Percentiles rank a stretch among this genome's conserved stretches.
Conservation (phyloP, 805 yeast genomes). For the Ogataea ganodermae region DNA sequence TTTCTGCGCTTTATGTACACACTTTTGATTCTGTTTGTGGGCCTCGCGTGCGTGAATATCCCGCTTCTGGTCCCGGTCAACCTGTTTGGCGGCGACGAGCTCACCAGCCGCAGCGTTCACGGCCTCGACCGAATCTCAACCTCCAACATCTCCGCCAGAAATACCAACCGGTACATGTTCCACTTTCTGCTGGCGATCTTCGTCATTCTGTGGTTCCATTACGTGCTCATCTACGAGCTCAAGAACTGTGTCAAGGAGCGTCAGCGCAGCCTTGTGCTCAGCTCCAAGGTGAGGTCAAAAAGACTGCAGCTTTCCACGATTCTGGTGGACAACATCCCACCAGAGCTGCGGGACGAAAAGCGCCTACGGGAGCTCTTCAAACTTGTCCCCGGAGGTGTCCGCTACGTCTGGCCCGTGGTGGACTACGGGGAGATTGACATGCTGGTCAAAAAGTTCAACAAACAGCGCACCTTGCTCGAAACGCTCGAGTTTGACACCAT, state of each 20-base stretch:
- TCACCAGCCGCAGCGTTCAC: slow-evolving; percentile 20
- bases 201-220: slow-evolving; percentile 58
- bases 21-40: slow-evolving; percentile 50
- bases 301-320: slow-evolving; percentile 31
- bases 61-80: slow-evolving; percentile 69
- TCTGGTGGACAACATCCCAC: slow-evolving; percentile 50
- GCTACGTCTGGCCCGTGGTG: slow-evolving; percentile 60
- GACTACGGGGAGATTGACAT: slow-evolving; percentile 41
- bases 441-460: slow-evolving; percentile 33
- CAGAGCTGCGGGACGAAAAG: slow-evolving; percentile 29
- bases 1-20: slow-evolving; percentile 62
- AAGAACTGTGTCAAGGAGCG: slow-evolving; percentile 49
- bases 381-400: slow-evolving; percentile 55
- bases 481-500: slow-evolving; percentile 41
- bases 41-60: slow-evolving; percentile 54
- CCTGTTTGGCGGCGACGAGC: slow-evolving; percentile 39
- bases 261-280: slow-evolving; percentile 41
- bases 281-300: slow-evolving; percentile 21
- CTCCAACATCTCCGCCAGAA: slow-evolving; percentile 61
- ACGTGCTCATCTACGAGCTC: slow-evolving; percentile 58
- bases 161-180: slow-evolving; percentile 51
- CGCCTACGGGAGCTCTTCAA: slow-evolving; percentile 35
- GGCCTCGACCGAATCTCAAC: slow-evolving; percentile 73
- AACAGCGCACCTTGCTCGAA: slow-evolving; percentile 41
- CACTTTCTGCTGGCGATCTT: slow-evolving; percentile 64